Base-by-base conservation (phyloP, 768 basidiomycete species). In the Leccinum rimulosum region DNA sequence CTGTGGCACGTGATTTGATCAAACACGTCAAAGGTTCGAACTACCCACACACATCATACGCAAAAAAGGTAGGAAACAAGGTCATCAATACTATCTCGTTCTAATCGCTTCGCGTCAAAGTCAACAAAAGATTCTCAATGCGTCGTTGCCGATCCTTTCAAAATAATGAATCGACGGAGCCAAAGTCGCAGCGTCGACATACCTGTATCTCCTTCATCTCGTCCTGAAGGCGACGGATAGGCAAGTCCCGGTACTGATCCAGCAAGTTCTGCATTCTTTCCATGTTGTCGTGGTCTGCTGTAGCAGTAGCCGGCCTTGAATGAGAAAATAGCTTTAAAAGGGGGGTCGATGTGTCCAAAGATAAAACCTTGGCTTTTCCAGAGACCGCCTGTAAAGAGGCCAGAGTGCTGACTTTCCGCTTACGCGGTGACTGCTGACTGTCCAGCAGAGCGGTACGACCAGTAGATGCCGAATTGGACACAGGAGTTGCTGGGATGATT, bases 181-280 rank as follows among this genome's bases (percentile, higher is more conserved):
- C 10, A 35, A 49, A 33, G 12, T 4, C 6, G 19, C 3, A 58
- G 25, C 27, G 45, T 52, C 31, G 22, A 72, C 79, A 51, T 49
- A 88, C 89, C 80, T 89, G 88, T 30, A 93, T 72, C 68, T 93
- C 91, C 69, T 85, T 90, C 83, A 94, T 88, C 71, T 93, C 90
- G 3, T 88, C 87, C 71, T 83, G 87, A 38, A 94, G 74, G 61
- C 74, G 80, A 36, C 82, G 79, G 19, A 91, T 82, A 7, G 91
- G 89, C 61, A 90, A 62, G 47, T 82, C 79, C 30, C 79, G 79
- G 49, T 88, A 79, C 52, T 85, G 84, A 50, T 89, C 87, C 58
- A 91, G 66, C 58, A 89, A 66, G 25, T 74, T 70, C 70, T 92
- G 88, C 43, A 92, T 69, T 58, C 79, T 78, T 63, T 75, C 82